A percentile compares a stretch with the other conserved stretches of the same genome.
Conservation (phyloP, 495 filamentous ascomycete genomes). For the Aspergillus olivimuriae region DNA sequence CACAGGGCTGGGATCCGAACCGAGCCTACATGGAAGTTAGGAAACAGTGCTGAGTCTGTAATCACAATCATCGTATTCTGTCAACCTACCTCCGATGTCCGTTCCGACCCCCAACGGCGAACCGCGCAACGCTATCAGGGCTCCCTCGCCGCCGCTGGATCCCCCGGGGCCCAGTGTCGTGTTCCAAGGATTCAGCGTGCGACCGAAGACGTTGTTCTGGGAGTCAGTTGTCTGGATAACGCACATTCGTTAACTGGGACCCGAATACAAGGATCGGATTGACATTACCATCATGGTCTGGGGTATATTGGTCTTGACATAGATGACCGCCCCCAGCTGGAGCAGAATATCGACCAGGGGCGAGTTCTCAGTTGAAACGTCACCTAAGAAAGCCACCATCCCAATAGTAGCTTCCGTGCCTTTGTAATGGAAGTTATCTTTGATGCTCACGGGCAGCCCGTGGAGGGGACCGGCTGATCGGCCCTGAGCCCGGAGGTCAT, state of each 20-base stretch:
- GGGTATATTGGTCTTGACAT: constrained; percentile 54
- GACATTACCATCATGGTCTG: constrained; percentile 35
- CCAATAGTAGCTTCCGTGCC: constrained; percentile 31
- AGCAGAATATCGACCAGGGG: constrained; percentile 20
- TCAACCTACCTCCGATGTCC: constrained; percentile 23
- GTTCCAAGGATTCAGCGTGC: constrained; percentile 50
- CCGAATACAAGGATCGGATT: neutral
- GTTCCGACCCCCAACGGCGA: constrained; percentile 32
- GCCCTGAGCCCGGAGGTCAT: constrained; percentile 23
- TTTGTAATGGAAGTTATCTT: constrained; percentile 52
- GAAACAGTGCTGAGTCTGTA: too few relatives aligned
- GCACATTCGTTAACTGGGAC: neutral
- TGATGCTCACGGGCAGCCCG: constrained; percentile 57
- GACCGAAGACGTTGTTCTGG: constrained; percentile 54
- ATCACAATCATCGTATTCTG: too few relatives aligned
- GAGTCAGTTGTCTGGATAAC: constrained; percentile 29
- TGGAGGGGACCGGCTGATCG: constrained; percentile 53
- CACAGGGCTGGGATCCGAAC: constrained; percentile 59
- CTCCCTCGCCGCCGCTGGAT: constrained; percentile 54
- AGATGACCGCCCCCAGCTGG: constrained; percentile 38
- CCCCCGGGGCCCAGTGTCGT: constrained; percentile 46
- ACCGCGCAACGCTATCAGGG: constrained; percentile 30
- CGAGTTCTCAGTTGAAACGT: constrained; percentile 10
- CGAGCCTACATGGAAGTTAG: constrained; percentile 21
- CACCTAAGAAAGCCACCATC: constrained; percentile 15